These are phyloP conservation scores for Sporisorium sorghi DNA, from an alignment of 1,284 basidiomycete genomes.

Conservation along the genomic window DNA sequence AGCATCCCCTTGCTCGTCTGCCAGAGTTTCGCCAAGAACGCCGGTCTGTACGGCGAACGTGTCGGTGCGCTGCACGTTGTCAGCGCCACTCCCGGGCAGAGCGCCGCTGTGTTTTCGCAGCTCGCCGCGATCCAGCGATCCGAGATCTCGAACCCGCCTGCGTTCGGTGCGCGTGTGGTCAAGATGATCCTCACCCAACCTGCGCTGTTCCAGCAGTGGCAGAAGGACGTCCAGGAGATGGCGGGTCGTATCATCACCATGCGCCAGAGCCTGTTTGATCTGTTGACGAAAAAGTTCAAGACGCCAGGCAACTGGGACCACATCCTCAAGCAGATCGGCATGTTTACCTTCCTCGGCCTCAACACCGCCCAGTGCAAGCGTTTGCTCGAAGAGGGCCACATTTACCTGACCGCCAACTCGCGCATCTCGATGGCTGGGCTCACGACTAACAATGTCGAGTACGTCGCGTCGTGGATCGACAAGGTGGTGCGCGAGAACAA, in stretches of 20 bases:
- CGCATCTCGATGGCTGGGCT: constrained; percentile 91
- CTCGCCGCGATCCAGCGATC: constrained; percentile 86
- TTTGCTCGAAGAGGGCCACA: constrained; percentile 81
- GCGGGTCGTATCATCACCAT: constrained; percentile 89
- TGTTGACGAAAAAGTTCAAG: constrained; percentile 84
- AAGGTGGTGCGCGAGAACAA: constrained; percentile 61
- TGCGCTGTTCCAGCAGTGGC: constrained; percentile 85
- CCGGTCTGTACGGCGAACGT: constrained; percentile 88
- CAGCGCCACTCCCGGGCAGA: constrained; percentile 51
- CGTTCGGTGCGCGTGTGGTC: constrained; percentile 88
- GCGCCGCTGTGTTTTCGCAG: constrained; percentile 72
- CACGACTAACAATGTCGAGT: constrained; percentile 78
- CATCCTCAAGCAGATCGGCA: constrained; percentile 69
- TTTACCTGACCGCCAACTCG: constrained; percentile 88
- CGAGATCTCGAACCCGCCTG: constrained; percentile 93
- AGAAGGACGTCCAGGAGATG: constrained; percentile 90
- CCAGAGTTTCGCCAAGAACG: constrained; percentile 97
- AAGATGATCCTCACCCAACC: constrained; percentile 73
- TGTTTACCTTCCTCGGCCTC: constrained; percentile 67
- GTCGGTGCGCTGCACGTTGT: constrained; percentile 74
- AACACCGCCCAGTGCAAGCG: constrained; percentile 75
- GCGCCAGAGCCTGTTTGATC: constrained; percentile 81
- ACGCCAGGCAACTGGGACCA: constrained; percentile 89
- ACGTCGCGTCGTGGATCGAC: constrained; percentile 67
- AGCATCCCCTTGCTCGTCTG: constrained; percentile 85